Base-by-base conservation (phyloP, 1,139 yeast genomes). In the Debaryomyces sp. region DNA sequence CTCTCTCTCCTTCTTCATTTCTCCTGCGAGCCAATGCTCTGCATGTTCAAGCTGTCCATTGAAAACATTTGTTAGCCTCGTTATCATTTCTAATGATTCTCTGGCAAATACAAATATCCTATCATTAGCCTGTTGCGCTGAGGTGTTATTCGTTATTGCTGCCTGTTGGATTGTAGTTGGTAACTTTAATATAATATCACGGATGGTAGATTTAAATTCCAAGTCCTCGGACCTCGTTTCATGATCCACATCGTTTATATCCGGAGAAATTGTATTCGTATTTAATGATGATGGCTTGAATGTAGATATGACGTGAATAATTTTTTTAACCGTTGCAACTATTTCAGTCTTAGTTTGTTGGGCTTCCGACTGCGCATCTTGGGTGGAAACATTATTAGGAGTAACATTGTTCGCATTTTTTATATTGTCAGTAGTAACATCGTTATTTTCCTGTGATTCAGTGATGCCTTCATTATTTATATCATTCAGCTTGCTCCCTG, bases 11-110 rank as follows among this genome's bases (percentile, higher is more conserved):
- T 42, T 49, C 52, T 38, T 39, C 43, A 48, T 68, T 53, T 73
- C 80, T 12, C 78, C 78, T 34, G 77, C 82, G 6, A 83, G 82
- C 97, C 97, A 92, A 30, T 75, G 71, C 63, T 92, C 97, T 1
- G 97, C 97, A 55, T 85, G 84, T 44, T 82, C 87, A 50, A 94
- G 73, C 47, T 92, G 91, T 37, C 87, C 92, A 62, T 87, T 92
- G 54, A 95, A 91, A 8, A 91, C 92, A 44, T 78, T 79, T 53
- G 91, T 90, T 30, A 94, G 85, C 52, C 87, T 87, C 40, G 87
- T 78, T 41, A 94, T 86, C 92, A 92, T 90, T 41, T 88, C 96
- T 48, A 94, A 73, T 0, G 96, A 85, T 66, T 94, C 99, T 55
- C 87, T 87, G 1, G 98, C 97, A 53, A 94, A 75, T 8, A 88